A percentile compares a stretch with the other conserved stretches of the same genome.
Conservation (phyloP, 1,284 basidiomycete genomes). For the Tilletiopsis washingtonensis region DNA sequence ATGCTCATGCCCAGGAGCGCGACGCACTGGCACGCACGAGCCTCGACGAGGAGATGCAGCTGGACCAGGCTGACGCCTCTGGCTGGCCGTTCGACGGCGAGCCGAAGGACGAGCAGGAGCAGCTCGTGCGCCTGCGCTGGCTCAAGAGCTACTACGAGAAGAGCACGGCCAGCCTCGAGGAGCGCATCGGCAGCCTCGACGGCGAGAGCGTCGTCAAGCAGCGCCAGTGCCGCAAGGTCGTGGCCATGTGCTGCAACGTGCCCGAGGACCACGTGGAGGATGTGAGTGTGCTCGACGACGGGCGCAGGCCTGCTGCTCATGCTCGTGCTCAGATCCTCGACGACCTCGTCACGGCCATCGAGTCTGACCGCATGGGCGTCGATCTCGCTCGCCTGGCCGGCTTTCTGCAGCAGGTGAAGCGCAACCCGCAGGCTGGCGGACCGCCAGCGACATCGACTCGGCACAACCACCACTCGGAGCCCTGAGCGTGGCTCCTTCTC, state of each 20-base stretch:
- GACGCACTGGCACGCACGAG: background rate
- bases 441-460: too few species aligned
- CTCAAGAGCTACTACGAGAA: slow-evolving; percentile 10
- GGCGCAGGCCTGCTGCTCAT: background rate
- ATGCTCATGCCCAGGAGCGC: too few species aligned
- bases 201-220: slow-evolving; percentile 68
- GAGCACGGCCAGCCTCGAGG: slow-evolving; percentile 50
- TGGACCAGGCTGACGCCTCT: background rate
- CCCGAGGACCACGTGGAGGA: slow-evolving; percentile 79
- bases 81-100: background rate
- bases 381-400: slow-evolving; percentile 78
- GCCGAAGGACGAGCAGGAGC: slow-evolving; percentile 8
- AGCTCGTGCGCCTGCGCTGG: slow-evolving; percentile 29
- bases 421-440: too few species aligned
- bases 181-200: slow-evolving; percentile 70
- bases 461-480: too few species aligned
- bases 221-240: slow-evolving; percentile 80
- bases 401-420: slow-evolving; percentile 62
- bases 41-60: background rate
- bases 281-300: slow-evolving; percentile 54
- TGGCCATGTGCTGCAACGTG: slow-evolving; percentile 79
- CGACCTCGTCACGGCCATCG: slow-evolving; percentile 75
- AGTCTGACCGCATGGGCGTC: slow-evolving; percentile 65
- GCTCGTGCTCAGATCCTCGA: slow-evolving; percentile 64
- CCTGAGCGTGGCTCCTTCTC: too few species aligned